phyloP scores from a whole-genome alignment of 495 filamentous ascomycete species.

The Tuber magnatum region DNA sequence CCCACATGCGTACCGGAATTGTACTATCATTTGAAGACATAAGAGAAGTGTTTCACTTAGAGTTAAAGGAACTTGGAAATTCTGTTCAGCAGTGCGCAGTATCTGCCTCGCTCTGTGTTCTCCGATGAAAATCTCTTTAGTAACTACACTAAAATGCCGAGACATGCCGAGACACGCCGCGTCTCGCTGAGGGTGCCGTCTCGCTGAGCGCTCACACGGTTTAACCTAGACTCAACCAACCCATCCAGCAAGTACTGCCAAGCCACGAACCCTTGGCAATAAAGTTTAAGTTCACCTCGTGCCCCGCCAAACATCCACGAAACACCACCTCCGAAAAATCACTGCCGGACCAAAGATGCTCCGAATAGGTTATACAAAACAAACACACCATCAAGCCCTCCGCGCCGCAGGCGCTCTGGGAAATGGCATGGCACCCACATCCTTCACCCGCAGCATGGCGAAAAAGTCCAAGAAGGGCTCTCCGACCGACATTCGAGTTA shows the following conservation, averaged over 20 bases:
- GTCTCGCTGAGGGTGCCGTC: no score
- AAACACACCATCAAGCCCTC: constrained; percentile 5
- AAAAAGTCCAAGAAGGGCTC: constrained; percentile 22
- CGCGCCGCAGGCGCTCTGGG: constrained; percentile 12
- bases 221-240: no score
- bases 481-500: constrained; percentile 25
- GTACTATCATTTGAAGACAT: no score
- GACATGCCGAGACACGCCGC: no score
- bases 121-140: no score
- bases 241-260: neutral
- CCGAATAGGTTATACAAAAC: constrained; percentile 7
- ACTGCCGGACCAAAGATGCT: constrained; percentile 12
- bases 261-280: constrained; percentile 21
- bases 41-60: no score
- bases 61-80: no score
- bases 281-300: constrained; percentile 16
- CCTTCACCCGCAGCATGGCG: constrained; percentile 27
- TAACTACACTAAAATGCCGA: no score
- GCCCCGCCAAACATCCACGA: neutral
- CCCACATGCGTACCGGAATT: no score
- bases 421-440: constrained; percentile 12
- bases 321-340: neutral
- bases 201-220: no score
- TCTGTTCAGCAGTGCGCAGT: no score
- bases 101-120: no score